phyloP scores from a whole-genome alignment of 805 yeast species.

The Cyberlindnera misumaiensis region DNA sequence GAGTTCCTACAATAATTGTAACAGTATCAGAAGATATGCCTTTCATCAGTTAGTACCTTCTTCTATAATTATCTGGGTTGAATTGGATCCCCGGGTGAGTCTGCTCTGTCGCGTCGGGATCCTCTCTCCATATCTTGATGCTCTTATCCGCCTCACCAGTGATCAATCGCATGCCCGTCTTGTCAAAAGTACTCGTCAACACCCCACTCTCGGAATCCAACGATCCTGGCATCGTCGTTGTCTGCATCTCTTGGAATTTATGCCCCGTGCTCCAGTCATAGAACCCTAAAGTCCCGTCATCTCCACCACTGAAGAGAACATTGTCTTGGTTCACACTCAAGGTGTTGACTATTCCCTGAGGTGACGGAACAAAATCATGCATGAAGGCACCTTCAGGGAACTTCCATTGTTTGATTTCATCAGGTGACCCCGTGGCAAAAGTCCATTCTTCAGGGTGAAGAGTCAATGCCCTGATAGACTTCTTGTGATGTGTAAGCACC shows the following conservation, averaged over 20 bases:
- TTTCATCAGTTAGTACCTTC: constrained; percentile 9
- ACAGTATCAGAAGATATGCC: no score
- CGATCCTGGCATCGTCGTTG: constrained; percentile 66
- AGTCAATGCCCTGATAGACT: constrained; percentile 68
- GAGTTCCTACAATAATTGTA: no score
- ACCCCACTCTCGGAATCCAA: constrained; percentile 61
- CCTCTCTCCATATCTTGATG: constrained; percentile 65
- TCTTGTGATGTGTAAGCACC: constrained; percentile 78
- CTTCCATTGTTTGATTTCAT: constrained; percentile 78
- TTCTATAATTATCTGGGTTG: constrained; percentile 16
- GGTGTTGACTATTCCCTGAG: constrained; percentile 58
- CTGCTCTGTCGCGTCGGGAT: constrained; percentile 25
- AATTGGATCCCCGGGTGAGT: constrained; percentile 20
- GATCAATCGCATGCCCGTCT: constrained; percentile 70
- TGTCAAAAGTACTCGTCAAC: constrained; percentile 66
- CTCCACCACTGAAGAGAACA: constrained; percentile 74
- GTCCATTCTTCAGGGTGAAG: constrained; percentile 66
- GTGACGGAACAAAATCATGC: constrained; percentile 43
- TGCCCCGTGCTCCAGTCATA: constrained; percentile 74
- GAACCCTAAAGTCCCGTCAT: constrained; percentile 70
- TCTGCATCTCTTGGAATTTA: constrained; percentile 44
- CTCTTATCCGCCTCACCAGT: constrained; percentile 91
- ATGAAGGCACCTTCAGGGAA: constrained; percentile 71
- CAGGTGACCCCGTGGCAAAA: constrained; percentile 74
- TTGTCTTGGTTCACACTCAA: constrained; percentile 53